Percentiles rank a stretch among this genome's conserved stretches.
These are phyloP conservation scores for Xanthoceras sorbifolium DNA, from an alignment of 345 rosid species.

Conservation along the genomic window DNA sequence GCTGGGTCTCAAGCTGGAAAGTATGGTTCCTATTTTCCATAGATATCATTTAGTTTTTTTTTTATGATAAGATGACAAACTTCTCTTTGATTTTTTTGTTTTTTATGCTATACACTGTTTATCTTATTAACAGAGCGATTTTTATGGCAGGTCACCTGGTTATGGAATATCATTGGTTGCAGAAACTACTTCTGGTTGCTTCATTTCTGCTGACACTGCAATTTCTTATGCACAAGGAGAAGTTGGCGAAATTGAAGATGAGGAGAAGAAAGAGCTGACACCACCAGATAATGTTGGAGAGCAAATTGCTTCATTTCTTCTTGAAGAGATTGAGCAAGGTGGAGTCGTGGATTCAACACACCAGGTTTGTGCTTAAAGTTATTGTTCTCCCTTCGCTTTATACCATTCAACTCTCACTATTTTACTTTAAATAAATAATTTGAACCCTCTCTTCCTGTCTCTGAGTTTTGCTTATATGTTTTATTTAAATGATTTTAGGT, in stretches of 20 bases:
- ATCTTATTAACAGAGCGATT: constrained; percentile 17
- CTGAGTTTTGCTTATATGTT: neutral
- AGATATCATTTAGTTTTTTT: neutral
- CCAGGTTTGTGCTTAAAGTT: constrained; percentile 54
- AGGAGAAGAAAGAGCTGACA: constrained; percentile 53
- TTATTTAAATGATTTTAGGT: neutral
- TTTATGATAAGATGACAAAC: neutral
- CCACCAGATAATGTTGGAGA: constrained; percentile 82
- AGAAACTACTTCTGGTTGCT: constrained; percentile 88
- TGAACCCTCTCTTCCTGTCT: neutral
- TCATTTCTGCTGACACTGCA: constrained; percentile 73
- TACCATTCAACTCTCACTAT: neutral
- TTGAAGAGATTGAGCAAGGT: constrained; percentile 83
- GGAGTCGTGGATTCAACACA: constrained; percentile 96
- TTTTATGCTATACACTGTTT: neutral
- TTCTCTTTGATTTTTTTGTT: neutral
- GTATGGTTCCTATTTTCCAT: constrained; percentile 43
- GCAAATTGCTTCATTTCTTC: constrained; percentile 81
- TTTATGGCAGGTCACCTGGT: constrained; percentile 79
- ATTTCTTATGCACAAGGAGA: constrained; percentile 50
- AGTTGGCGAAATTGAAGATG: constrained; percentile 58
- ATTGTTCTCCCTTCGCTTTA: neutral
- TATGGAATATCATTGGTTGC: constrained; percentile 92
- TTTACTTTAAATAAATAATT: neutral
- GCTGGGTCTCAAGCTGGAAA: constrained; percentile 81